phyloP scores from a whole-genome alignment of 257 asterid species.

The Salvia splendens region DNA sequence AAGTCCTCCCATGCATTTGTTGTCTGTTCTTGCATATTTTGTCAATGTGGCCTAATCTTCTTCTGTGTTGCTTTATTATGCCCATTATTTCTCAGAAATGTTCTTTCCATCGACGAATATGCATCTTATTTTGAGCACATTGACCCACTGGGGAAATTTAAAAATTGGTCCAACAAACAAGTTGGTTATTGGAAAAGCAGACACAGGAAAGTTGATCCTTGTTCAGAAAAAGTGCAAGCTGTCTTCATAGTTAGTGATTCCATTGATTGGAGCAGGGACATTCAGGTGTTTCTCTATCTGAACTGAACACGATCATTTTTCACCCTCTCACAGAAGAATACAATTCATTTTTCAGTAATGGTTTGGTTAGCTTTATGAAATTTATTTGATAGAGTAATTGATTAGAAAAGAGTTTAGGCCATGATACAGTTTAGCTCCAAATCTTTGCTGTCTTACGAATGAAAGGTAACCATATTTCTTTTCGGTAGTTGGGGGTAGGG shows the following conservation, averaged over 20 bases:
- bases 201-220: slow-evolving; percentile 44
- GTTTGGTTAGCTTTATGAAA: slow-evolving; percentile 12
- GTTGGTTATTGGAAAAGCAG: slow-evolving; percentile 29
- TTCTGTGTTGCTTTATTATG: slow-evolving; percentile 28
- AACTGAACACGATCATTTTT: neutral
- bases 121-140: slow-evolving; percentile 77
- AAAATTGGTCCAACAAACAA: slow-evolving; percentile 49
- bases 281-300: slow-evolving; percentile 64
- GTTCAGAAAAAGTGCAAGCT: slow-evolving; percentile 72
- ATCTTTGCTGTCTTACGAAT: slow-evolving; percentile 15
- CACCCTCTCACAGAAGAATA: neutral
- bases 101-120: slow-evolving; percentile 76
- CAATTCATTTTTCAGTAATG: slow-evolving; percentile 11
- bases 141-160: slow-evolving; percentile 77
- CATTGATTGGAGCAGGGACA: slow-evolving; percentile 96
- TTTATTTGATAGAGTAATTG: slow-evolving; percentile 13
- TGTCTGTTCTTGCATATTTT: slow-evolving; percentile 23
- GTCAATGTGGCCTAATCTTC: slow-evolving; percentile 19
- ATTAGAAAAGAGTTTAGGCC: neutral
- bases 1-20: slow-evolving; percentile 31
- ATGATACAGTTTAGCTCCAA: slow-evolving; percentile 17
- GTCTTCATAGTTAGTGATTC: slow-evolving; percentile 92
- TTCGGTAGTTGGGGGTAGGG: no score
- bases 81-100: slow-evolving; percentile 57
- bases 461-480: neutral